Base-by-base conservation (phyloP, 2,329 filamentous ascomycete species). In the Fonsecaea erecta region DNA sequence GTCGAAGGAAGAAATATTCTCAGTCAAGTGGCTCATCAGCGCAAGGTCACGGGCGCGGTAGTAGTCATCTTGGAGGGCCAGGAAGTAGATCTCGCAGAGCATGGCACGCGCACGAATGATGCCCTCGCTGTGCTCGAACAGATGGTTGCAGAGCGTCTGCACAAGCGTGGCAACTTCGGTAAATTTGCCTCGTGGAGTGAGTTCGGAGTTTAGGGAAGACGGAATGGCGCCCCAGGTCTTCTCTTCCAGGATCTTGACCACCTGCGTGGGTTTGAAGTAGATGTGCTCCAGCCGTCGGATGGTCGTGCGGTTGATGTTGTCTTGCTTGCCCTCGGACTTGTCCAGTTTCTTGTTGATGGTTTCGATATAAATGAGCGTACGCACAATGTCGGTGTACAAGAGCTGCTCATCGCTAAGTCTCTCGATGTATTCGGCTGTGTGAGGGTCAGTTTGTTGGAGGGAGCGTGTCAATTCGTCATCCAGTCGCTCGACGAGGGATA, bases 31-130 rank as follows among this genome's bases (percentile, higher is more conserved):
- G 18, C 95, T 99, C 93, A 99, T 99, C 79, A 99, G 88, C 90
- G 98, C 96, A 90, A 99, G 94, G 79, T 99, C 96, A 71, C 95
- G 91, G 74, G 95, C 91, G 81, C 91, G 92, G 86, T 97, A 98
- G 85, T 98, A 99, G 74, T 97, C 90, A 80, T 97, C 93, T 80
- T 99, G 95, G 60, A 99, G 86, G 57, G 95, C 95, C 73, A 97
- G 85, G 88, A 97, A 97, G 84, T 99, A 99, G 69, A 99, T 95
- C 81, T 98, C 93, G 84, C 92, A 97, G 68, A 99, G 86, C 93
- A 99, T 98, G 52, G 95, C 94, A 66, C 95, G 90, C 66, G 94
- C 96, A 71, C 94, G 90, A 75, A 97, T 93, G 74, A 99, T 98
- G 72, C 94, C 93, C 76, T 97, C 93, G 77, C 92, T 96, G 83